Evolutionary conservation across 2,329 filamentous ascomycete species (phyloP).

Genomic region (Penicillium griseofulvum): DNA sequence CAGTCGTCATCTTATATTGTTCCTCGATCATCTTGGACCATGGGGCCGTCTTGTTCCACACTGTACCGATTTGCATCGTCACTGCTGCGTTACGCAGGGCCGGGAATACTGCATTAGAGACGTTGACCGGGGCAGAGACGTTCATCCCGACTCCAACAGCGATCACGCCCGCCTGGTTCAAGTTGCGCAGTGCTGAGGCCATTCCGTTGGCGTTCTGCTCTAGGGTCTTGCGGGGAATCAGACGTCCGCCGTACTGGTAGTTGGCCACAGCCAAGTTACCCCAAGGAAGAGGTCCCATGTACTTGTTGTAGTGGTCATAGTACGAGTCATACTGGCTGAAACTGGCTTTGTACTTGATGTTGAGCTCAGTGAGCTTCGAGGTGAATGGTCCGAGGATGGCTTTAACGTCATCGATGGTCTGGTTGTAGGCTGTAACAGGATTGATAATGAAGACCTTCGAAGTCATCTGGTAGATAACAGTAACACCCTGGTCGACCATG

Average conservation of each 20-base stretch:
- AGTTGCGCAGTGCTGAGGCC: slow-evolving; percentile 32
- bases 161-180: slow-evolving; percentile 34
- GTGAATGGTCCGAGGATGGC: slow-evolving; percentile 48
- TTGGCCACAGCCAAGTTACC: slow-evolving; percentile 27
- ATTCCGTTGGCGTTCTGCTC: slow-evolving; percentile 30
- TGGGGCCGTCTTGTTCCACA: slow-evolving; percentile 41
- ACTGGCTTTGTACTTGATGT: slow-evolving; percentile 33
- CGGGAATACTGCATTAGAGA: slow-evolving; percentile 42
- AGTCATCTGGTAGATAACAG: slow-evolving; percentile 52
- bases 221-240: slow-evolving; percentile 37
- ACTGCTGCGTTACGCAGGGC: slow-evolving; percentile 40
- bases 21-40: slow-evolving; percentile 36
- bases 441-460: slow-evolving; percentile 49
- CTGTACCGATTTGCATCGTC: slow-evolving; percentile 35
- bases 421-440: slow-evolving; percentile 50
- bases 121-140: slow-evolving; percentile 36
- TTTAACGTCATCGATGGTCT: slow-evolving; percentile 46
- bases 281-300: slow-evolving; percentile 31
- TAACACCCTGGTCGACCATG: slow-evolving; percentile 52
- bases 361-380: slow-evolving; percentile 38
- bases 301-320: slow-evolving; percentile 35
- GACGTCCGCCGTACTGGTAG: slow-evolving; percentile 33
- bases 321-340: slow-evolving; percentile 34
- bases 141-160: slow-evolving; percentile 43
- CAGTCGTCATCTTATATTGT: slow-evolving; percentile 41